A percentile compares a stretch with the other conserved stretches of the same genome.
These are phyloP conservation scores for Hypoxylon sp. DNA, from an alignment of 2,329 filamentous ascomycete species.

Conservation along the genomic window DNA sequence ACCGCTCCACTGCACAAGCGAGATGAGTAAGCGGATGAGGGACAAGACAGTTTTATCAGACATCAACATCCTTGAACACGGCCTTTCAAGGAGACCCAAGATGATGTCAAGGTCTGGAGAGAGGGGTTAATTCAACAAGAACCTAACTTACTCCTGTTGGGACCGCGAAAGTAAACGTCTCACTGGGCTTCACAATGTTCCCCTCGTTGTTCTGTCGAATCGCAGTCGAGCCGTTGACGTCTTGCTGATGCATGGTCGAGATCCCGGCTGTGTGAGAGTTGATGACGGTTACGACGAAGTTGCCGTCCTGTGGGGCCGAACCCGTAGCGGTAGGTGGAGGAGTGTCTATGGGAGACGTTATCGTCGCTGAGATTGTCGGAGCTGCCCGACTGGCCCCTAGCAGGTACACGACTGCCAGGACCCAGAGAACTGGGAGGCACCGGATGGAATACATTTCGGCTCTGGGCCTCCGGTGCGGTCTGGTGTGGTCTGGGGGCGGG, in stretches of 20 bases:
- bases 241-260: slow-evolving; percentile 32
- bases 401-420: not conserved
- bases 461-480: too few species aligned
- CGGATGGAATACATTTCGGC: not conserved
- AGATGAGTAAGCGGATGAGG: slow-evolving; percentile 7
- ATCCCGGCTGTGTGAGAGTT: slow-evolving; percentile 43
- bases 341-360: not conserved
- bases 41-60: not conserved
- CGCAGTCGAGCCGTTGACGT: slow-evolving; percentile 25
- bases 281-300: slow-evolving; percentile 40
- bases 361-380: not conserved
- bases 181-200: slow-evolving; percentile 14
- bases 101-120: not conserved
- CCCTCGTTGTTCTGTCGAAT: slow-evolving; percentile 7
- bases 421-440: not conserved
- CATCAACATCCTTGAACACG: not conserved
- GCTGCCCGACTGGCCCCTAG: not conserved
- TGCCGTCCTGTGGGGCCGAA: not conserved
- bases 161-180: slow-evolving; percentile 32
- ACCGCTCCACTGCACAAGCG: slow-evolving; percentile 39
- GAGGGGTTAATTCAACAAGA: too few species aligned
- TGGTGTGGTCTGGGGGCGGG: not conserved
- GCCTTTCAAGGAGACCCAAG: not conserved
- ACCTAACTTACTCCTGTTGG: slow-evolving; percentile 40
- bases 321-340: not conserved